Evolutionary conservation across 2,329 filamentous ascomycete genomes (phyloP), one percentile per base, ranked within the genome.

Genomic region (Incumbomyces delicatus): DNA sequence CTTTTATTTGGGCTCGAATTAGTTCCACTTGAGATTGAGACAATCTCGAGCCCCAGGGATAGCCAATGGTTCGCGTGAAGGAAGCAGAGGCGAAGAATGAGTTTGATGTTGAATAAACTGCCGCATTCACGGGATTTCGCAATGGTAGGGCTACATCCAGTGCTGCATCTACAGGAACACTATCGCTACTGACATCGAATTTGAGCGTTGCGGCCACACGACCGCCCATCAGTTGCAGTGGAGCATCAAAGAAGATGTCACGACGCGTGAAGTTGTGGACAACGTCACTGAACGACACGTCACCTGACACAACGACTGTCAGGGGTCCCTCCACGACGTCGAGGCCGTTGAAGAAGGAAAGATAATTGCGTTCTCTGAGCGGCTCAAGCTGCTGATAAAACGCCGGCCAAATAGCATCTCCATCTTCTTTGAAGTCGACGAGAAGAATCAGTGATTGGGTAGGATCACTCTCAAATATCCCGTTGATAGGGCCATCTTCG

Each of bases 81-180:
- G 71, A 73, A 7, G 72, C 68, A 4, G 70, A 75, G 13, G 77
- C 76, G 59, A 78, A 80, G 63, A 73, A 77, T 18, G 73, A 77
- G 54, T 77, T 80, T 12, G 67, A 66, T 6, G 57, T 41, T 53
- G 70, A 66, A 63, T 72, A 76, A 1, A 63, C 61, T 53, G 67
- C 63, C 16, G 68, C 63, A 3, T 57, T 58, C 0, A 61, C 60
- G 52, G 68, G 64, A 22, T 12, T 4, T 35, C 33, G 4, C 12
- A 6, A 6, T n/a, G 37, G 18, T n/a, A 7, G 14, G 13, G 18
- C 14, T 16, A n/a, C n/a, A 7, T 68, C 63, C 2, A 56, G 57
- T 27, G 66, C 63, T 2, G 59, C 49, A 13, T 63, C 61, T 46
- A 72, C 74, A 60, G 76, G 73, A n/a, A 5, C 33, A 35, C n/a